Conservation (phyloP, 441 rosid species). For the Flueggea neowawraea region DNA sequence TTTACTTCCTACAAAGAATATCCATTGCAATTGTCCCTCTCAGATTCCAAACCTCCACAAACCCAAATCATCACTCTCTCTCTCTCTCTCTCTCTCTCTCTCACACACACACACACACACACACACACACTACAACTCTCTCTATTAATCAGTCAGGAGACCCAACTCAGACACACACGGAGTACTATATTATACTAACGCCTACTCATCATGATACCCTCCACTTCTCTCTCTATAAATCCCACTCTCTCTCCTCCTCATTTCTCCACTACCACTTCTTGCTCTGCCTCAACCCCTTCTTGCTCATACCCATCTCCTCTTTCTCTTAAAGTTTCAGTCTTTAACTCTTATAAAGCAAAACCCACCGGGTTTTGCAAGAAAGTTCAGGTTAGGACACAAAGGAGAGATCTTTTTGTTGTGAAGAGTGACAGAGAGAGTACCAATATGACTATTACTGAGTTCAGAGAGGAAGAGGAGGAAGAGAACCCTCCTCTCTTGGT, state of each 20-base stretch:
- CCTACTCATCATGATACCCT: slow-evolving; percentile 21
- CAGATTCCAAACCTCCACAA: slow-evolving; percentile 37
- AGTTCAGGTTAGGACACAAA: slow-evolving; percentile 6
- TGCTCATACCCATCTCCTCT: slow-evolving; percentile 18
- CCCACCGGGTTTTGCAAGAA: slow-evolving; percentile 37
- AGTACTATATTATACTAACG: neutral
- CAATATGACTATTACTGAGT: slow-evolving; percentile 55
- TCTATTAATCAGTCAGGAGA: too few relatives aligned
- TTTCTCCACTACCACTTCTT: slow-evolving; percentile 20
- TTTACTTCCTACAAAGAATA: slow-evolving; percentile 26
- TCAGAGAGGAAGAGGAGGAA: slow-evolving; percentile 36
- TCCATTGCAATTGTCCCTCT: slow-evolving; percentile 25
- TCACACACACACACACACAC: neutral
- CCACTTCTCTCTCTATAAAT: slow-evolving; percentile 51
- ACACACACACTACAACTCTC: too few relatives aligned
- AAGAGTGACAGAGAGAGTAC: slow-evolving; percentile 16
- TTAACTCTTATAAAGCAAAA: slow-evolving; percentile 15
- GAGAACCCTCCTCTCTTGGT: slow-evolving; percentile 38
- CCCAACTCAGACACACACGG: neutral
- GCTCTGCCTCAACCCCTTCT: slow-evolving; percentile 15
- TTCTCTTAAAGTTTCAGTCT: slow-evolving; percentile 21
- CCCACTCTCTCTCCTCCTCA: slow-evolving; percentile 32
- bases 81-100: neutral
- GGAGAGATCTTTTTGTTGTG: slow-evolving; percentile 10
- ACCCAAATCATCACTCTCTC: neutral